Evolutionary conservation across 306 rosid genomes (phyloP).

Genomic region (Fragaria iinumae): DNA sequence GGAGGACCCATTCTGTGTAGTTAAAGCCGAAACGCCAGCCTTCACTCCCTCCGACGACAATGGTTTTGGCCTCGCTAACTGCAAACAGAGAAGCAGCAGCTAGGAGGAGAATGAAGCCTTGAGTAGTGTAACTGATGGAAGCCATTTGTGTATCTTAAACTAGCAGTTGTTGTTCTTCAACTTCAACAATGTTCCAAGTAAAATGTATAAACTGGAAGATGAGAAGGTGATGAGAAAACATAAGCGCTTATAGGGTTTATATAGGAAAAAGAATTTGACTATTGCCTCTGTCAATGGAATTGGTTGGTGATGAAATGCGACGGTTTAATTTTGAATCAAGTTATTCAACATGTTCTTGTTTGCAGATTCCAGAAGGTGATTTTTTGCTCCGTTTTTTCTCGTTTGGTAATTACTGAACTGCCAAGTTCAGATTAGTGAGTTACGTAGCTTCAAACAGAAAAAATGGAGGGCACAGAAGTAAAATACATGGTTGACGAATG

Average conservation of each 20-base stretch:
- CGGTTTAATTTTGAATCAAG: background rate
- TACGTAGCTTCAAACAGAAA: background rate
- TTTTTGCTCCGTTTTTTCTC: conserved; percentile 7
- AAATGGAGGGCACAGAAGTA: conserved; percentile 7
- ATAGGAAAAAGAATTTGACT: background rate
- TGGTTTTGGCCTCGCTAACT: conserved; percentile 36
- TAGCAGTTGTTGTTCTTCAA: background rate
- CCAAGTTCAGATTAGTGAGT: background rate
- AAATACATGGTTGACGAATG: background rate
- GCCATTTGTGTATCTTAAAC: conserved; percentile 20
- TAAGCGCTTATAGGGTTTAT: conserved; percentile 17
- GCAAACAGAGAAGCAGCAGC: conserved; percentile 24
- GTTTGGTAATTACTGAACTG: background rate
- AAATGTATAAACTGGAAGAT: background rate
- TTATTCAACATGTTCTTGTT: conserved; percentile 6
- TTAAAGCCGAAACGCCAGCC: conserved; percentile 67
- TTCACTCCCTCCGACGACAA: conserved; percentile 59
- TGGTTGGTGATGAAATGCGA: conserved; percentile 1
- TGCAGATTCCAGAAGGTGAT: conserved; percentile 2
- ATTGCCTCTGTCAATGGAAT: background rate
- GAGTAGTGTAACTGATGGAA: conserved; percentile 9
- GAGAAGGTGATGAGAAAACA: conserved; percentile 1
- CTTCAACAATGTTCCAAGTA: background rate
- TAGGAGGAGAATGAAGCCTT: conserved; percentile 31
- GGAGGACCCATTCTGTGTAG: conserved; percentile 61